phyloP scores from a whole-genome alignment of 352 stramenopile genomes.

The Pilasporangium apinafurcum region DNA sequence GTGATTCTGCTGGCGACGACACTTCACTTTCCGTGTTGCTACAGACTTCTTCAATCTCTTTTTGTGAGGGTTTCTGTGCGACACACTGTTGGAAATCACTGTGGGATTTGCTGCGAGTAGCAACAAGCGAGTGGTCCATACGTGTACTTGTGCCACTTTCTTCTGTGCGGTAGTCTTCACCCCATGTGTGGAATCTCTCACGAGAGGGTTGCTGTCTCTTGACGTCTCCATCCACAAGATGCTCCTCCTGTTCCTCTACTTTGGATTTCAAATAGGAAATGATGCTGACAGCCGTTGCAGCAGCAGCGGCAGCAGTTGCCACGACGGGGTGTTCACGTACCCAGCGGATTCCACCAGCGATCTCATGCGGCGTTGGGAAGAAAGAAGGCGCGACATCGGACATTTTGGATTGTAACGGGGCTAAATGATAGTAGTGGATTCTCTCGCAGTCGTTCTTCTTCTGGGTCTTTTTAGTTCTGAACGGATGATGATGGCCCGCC shows the following conservation, averaged over 20 bases:
- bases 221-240: not conserved
- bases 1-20: conserved; percentile 29
- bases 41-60: conserved; percentile 37
- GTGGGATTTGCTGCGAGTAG: too few relatives aligned
- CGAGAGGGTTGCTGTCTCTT: conserved; percentile 5
- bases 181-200: conserved; percentile 19
- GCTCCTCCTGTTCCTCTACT: conserved; percentile 11
- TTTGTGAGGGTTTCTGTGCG: conserved; percentile 8
- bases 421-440: not conserved
- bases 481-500: too few relatives aligned
- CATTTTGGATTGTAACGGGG: conserved; percentile 36
- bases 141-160: conserved; percentile 1
- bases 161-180: conserved; percentile 13
- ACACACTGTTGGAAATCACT: too few relatives aligned
- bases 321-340: conserved; percentile 68
- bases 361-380: conserved; percentile 75
- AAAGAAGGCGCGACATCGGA: conserved; percentile 63
- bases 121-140: not conserved
- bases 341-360: conserved; percentile 68
- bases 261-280: conserved; percentile 50
- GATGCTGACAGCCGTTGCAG: conserved; percentile 62
- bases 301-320: conserved; percentile 54
- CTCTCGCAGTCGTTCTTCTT: not conserved
- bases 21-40: conserved; percentile 63
- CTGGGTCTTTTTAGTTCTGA: not conserved